Evolutionary conservation across 2,329 filamentous ascomycete genomes (phyloP).

Genomic region (Botrytis tulipae): DNA sequence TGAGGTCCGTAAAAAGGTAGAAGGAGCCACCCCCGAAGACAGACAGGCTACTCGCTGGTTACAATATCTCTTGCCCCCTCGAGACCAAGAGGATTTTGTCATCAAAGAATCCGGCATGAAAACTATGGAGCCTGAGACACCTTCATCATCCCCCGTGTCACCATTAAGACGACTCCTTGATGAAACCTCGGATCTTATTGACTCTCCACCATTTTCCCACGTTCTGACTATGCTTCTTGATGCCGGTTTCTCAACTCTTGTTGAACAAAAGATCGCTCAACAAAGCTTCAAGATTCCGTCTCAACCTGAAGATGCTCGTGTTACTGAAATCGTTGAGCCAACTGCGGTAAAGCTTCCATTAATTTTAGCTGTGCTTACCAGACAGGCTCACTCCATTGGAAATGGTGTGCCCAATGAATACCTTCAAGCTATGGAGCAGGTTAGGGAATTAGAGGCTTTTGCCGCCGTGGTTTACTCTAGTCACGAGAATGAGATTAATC

Average conservation of each 20-base stretch:
- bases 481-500: slow-evolving; percentile 68
- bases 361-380: slow-evolving; percentile 82
- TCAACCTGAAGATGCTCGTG: slow-evolving; percentile 37
- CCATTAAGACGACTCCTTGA: slow-evolving; percentile 79
- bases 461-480: slow-evolving; percentile 84
- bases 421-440: slow-evolving; percentile 70
- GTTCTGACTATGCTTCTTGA: slow-evolving; percentile 86
- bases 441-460: slow-evolving; percentile 76
- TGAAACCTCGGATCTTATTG: slow-evolving; percentile 92
- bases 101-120: slow-evolving; percentile 79
- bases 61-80: slow-evolving; percentile 75
- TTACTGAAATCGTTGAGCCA: slow-evolving; percentile 53
- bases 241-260: slow-evolving; percentile 77
- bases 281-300: slow-evolving; percentile 69
- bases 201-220: slow-evolving; percentile 86
- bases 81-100: slow-evolving; percentile 76
- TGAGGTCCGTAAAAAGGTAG: slow-evolving; percentile 79
- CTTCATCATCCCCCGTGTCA: slow-evolving; percentile 39
- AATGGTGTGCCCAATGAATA: slow-evolving; percentile 72
- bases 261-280: slow-evolving; percentile 76
- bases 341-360: slow-evolving; percentile 74
- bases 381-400: slow-evolving; percentile 87
- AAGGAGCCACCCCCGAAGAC: slow-evolving; percentile 68
- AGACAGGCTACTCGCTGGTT: slow-evolving; percentile 66
- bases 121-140: slow-evolving; percentile 48